Base-by-base conservation (phyloP, 1,139 yeast genomes). In the Kodamaea arcana region DNA sequence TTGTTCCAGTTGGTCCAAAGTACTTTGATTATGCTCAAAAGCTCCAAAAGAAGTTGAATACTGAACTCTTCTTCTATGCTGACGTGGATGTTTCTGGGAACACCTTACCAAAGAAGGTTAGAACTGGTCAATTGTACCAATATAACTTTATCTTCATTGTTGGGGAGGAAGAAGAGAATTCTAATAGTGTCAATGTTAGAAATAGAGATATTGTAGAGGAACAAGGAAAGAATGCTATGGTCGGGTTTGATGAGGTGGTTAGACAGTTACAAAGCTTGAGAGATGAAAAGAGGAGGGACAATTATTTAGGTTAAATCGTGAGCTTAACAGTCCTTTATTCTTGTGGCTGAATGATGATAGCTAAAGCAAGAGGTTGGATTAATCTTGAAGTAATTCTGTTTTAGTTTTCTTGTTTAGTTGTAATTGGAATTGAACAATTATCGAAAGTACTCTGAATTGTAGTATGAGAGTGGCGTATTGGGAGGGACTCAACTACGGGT, bases 81-180 rank as follows among this genome's bases (percentile, higher is more conserved):
- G 98, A 92, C 57, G 94, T 80, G 35, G 98, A 92, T 60, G 69
- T 86, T 42, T 78, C 92, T 39, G 96, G 97, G 67, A 87, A 88
- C 72, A 90, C 97, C 38, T 74, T 92, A 61, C 95, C 86, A 59
- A 88, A 87, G 87, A 90, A 92, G 79, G 86, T 92, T 42, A 86
- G 97, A 77, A 84, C 79, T 50, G 97, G 97, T 52, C 97, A 90
- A 73, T 56, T 87, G 58, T 80, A 81, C 67, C 88, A 84, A 62
- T 92, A 88, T 69, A 92, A 90, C 71, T 92, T 87, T 66, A 83
- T 90, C 54, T 88, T 88, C 62, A 85, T 88, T 60, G 97, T 92
- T 49, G 98, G 98, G 62, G 96, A 86, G 56, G 88, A 85, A 54
- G 98, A 92, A 69, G 77, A 82, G 69, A 68, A 66, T 44, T 77